Conservation (phyloP, 441 rosid genomes). For the Populus tomentosa region DNA sequence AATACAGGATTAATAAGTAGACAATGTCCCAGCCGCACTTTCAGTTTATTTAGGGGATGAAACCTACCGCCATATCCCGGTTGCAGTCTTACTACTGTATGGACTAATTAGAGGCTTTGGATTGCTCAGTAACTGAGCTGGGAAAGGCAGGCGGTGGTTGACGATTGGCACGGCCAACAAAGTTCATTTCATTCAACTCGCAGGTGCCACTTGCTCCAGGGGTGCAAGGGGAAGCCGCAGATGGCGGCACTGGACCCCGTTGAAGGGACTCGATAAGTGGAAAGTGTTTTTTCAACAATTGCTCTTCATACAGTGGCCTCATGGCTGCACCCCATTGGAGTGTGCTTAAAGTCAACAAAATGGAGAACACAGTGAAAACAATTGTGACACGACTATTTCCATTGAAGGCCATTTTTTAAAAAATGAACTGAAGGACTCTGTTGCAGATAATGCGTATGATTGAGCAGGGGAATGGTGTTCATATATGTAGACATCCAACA, state of each 20-base stretch:
- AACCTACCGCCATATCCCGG: background rate
- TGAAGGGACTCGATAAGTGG: slow-evolving; percentile 14
- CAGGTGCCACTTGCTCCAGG: slow-evolving; percentile 20
- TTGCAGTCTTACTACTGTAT: background rate
- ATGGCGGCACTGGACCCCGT: slow-evolving; percentile 26
- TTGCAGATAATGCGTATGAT: background rate
- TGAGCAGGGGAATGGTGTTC: background rate
- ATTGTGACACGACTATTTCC: background rate
- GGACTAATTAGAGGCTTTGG: background rate
- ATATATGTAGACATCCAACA: background rate
- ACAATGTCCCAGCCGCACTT: background rate
- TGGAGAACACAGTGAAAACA: slow-evolving; percentile 4
- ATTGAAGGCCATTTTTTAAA: slow-evolving; percentile 12
- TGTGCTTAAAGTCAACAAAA: slow-evolving; percentile 7
- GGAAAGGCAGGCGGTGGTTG: no score
- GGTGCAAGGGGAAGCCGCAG: slow-evolving; percentile 23
- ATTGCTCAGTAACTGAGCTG: background rate
- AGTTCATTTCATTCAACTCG: slow-evolving; percentile 10
- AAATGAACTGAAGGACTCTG: background rate
- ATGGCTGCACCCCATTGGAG: slow-evolving; percentile 13
- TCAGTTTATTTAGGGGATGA: background rate
- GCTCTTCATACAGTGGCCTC: slow-evolving; percentile 20
- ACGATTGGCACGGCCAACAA: no score
- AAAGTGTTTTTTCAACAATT: slow-evolving; percentile 15
- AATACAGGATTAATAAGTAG: background rate